Evolutionary conservation across 331 rosid species (phyloP).

Genomic region (Saraca asoca): DNA sequence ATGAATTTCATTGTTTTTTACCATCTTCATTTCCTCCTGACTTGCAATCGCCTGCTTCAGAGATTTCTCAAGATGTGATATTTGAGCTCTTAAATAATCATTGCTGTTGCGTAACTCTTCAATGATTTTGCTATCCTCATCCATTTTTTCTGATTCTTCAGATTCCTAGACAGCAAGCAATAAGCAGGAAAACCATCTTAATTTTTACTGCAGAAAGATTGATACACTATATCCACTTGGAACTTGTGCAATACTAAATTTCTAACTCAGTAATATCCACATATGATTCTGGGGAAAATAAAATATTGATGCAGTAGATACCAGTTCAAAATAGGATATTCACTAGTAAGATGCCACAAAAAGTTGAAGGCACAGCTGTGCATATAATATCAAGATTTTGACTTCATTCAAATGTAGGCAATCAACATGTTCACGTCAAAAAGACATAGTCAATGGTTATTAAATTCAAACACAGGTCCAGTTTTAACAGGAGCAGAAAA

Average conservation of each 20-base stretch:
- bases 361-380: conserved; percentile 5
- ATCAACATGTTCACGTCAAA: neutral
- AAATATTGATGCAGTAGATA: neutral
- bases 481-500: neutral
- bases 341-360: too few relatives aligned
- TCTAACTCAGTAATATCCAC: conserved; percentile 24
- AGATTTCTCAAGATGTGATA: conserved; percentile 69
- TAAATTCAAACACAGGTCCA: conserved; percentile 1
- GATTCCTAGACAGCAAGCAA: conserved; percentile 61
- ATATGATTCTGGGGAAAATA: conserved; percentile 15
- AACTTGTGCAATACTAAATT: neutral
- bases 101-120: conserved; percentile 71
- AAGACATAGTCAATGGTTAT: conserved; percentile 1
- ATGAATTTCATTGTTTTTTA: conserved; percentile 54
- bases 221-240: conserved; percentile 24
- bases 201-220: conserved; percentile 18
- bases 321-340: conserved; percentile 15
- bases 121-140: conserved; percentile 87
- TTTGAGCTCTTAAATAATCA: conserved; percentile 59
- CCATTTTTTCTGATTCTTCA: conserved; percentile 97
- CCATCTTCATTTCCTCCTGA: conserved; percentile 69
- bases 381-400: conserved; percentile 9
- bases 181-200: conserved; percentile 25
- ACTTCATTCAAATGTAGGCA: neutral
- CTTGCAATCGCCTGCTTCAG: conserved; percentile 69